Conservation (phyloP, 495 filamentous ascomycete species). For the Lepraria neglecta region DNA sequence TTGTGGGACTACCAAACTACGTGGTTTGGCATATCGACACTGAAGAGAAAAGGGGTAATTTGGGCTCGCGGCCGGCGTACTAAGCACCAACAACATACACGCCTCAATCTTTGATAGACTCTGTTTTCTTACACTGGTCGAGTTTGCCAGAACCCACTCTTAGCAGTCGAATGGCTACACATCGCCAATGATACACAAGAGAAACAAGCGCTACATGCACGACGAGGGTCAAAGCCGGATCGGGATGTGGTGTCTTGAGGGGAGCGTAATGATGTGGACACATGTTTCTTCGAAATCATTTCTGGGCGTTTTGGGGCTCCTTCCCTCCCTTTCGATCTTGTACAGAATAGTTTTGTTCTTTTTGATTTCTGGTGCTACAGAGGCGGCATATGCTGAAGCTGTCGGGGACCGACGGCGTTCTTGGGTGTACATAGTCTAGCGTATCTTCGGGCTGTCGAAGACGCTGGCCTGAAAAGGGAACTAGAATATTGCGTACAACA, state of each 20-base stretch:
- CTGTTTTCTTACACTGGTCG: background rate
- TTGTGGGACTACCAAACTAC: constrained; percentile 91
- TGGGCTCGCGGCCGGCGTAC: constrained; percentile 33
- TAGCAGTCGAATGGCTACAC: constrained; percentile 5
- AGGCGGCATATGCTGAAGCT: background rate
- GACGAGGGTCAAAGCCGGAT: background rate
- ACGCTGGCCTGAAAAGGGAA: constrained; percentile 2
- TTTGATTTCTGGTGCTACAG: background rate
- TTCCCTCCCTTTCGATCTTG: constrained; percentile 11
- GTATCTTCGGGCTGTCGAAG: background rate
- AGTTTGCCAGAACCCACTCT: background rate
- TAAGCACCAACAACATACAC: constrained; percentile 2
- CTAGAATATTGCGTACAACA: background rate
- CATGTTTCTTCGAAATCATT: background rate
- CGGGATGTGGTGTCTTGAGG: background rate
- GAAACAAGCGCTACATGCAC: background rate
- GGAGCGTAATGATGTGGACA: constrained; percentile 10
- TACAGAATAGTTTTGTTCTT: constrained; percentile 7
- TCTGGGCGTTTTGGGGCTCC: constrained; percentile 4
- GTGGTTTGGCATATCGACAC: constrained; percentile 99
- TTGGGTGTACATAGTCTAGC: constrained; percentile 10
- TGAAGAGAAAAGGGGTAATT: constrained; percentile 89
- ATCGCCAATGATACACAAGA: constrained; percentile 5
- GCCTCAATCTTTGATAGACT: constrained; percentile 5
- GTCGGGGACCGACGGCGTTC: background rate